Percentiles rank a stretch among this genome's conserved stretches.
phyloP scores from a whole-genome alignment of 2,329 filamentous ascomycete genomes.

The Aspergillus amoenus region DNA sequence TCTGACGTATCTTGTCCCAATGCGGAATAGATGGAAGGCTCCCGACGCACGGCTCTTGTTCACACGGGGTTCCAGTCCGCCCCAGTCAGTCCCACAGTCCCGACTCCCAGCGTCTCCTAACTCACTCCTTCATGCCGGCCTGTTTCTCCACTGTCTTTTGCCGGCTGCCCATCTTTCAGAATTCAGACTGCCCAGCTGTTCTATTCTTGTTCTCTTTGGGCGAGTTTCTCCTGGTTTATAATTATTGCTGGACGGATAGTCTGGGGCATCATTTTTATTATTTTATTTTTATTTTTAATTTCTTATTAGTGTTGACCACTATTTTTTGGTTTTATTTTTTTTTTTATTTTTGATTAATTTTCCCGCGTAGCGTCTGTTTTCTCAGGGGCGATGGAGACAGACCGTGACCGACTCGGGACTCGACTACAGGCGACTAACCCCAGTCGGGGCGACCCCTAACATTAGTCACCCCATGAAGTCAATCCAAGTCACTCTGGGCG shows the following conservation, averaged over 20 bases:
- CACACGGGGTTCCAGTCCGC: neutral
- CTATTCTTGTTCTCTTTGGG: neutral
- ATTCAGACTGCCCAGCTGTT: neutral
- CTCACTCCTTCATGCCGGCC: neutral
- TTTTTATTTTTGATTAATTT: neutral
- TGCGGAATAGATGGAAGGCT: neutral
- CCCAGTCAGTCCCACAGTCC: neutral
- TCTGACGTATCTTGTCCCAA: neutral
- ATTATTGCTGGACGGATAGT: neutral
- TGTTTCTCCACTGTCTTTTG: neutral
- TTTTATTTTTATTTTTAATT: neutral
- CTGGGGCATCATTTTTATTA: neutral
- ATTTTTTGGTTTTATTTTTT: neutral
- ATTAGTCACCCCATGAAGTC: neutral
- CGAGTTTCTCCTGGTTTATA: neutral
- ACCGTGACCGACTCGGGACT: slow-evolving; percentile 3
- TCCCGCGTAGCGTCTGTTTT: neutral
- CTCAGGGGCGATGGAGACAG: neutral
- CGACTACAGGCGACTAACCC: slow-evolving; percentile 1
- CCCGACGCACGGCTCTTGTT: neutral
- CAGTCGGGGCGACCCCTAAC: slow-evolving; percentile 1
- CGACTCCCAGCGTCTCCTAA: neutral
- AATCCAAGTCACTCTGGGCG: neutral
- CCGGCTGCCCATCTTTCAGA: neutral
- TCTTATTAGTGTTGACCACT: too few relatives aligned